Evolutionary conservation across 352 stramenopile genomes (phyloP), one percentile per base, ranked within the genome.

Genomic region (Phytophthora pluvialis): DNA sequence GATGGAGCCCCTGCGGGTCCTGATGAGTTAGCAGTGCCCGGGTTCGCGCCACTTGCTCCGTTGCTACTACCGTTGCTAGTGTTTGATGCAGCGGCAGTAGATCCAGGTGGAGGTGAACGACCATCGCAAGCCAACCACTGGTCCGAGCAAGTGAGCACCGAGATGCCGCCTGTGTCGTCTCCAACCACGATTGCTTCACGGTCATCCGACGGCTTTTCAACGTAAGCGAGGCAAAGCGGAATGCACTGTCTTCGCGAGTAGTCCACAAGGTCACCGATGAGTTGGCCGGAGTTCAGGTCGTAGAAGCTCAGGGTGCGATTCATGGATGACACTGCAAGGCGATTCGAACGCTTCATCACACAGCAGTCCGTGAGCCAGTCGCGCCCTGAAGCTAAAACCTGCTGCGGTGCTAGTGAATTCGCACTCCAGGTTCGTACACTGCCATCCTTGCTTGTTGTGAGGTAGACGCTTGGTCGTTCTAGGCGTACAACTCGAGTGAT

Each of bases 291-390:
- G 29, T 70, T 70, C 8, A 94, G 71, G 46, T 95, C 88, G 67
- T 92, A 93, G 51, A 95, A 88, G 25, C 75, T 76, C 10, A 95
- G 62, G 15, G 82, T 88, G 28, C 78, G 80, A 47, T 92, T 90
- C 78, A 93, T 93, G 48, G 83, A 93, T 12, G 82, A 76, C 21
- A 95, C 78, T 0, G 84, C 86, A n/a, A 95, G 64, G 0, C 86
- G 83, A 56, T 95, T 94, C 8, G 81, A 93, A 21, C 81, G 75
- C 43, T 83, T 82, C 87, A 95, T 95, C 48, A 91, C 77, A 39
- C 78, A 87, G 53, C 76, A 87, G 53, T 93, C 83, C 0, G 85
- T 94, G 39, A 95, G 70, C 85, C 85, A 94, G 66, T 93, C 86
- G 43, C 84, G 84, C 11, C 81, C 79, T 6, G 79, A 91, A 11